phyloP scores from a whole-genome alignment of 805 yeast species.

The Suhomyces kilbournensis region DNA sequence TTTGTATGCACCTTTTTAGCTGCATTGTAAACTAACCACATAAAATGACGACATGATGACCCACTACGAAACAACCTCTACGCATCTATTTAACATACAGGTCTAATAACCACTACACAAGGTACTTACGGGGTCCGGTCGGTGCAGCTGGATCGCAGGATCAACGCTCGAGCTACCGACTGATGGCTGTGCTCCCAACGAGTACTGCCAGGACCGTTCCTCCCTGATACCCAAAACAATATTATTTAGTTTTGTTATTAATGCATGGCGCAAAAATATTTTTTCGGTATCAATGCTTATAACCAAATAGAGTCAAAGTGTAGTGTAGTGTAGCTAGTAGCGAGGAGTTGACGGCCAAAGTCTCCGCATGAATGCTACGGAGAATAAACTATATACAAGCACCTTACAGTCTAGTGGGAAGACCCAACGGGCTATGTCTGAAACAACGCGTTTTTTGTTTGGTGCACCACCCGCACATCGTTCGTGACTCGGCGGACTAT shows the following conservation, averaged over 20 bases:
- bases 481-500: too few species aligned
- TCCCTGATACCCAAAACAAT: background rate
- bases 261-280: background rate
- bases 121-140: too few species aligned
- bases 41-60: background rate
- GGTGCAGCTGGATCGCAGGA: background rate
- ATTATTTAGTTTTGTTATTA: background rate
- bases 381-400: too few species aligned
- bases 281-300: background rate
- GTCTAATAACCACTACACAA: too few species aligned
- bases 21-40: constrained; percentile 4
- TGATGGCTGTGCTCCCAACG: background rate
- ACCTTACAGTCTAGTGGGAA: too few species aligned
- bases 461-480: too few species aligned
- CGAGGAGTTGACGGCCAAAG: too few species aligned
- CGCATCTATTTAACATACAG: background rate
- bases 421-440: too few species aligned
- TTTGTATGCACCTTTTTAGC: constrained; percentile 8
- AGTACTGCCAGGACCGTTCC: background rate
- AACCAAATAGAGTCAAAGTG: too few species aligned
- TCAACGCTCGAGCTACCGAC: background rate
- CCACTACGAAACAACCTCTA: background rate
- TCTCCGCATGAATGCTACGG: too few species aligned
- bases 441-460: too few species aligned
- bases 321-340: too few species aligned